phyloP scores from a whole-genome alignment of 139 green algal species.

The Chlorella sp. region DNA sequence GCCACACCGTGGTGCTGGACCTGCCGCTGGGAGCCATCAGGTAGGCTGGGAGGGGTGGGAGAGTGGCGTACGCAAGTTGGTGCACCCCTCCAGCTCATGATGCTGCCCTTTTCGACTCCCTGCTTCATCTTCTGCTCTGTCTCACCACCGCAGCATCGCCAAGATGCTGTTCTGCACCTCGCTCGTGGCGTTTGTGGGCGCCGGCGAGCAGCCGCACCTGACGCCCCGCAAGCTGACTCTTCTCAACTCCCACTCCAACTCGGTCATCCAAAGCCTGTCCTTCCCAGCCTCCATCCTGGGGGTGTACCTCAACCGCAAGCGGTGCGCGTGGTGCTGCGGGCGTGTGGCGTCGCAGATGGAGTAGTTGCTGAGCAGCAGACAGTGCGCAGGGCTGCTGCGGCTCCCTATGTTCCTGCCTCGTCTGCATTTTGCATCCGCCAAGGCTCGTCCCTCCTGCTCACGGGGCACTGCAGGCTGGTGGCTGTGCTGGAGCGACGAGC shows the following conservation, averaged over 20 bases:
- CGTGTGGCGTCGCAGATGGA: background rate
- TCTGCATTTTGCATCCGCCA: no score
- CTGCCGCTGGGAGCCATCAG: conserved; percentile 68
- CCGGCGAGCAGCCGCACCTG: conserved; percentile 78
- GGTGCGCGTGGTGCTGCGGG: conserved; percentile 39
- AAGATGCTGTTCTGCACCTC: conserved; percentile 89
- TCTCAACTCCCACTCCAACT: conserved; percentile 72
- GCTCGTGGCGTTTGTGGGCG: conserved; percentile 81
- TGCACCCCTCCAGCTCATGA: no score
- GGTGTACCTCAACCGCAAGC: conserved; percentile 75
- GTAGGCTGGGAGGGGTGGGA: conserved; percentile 40
- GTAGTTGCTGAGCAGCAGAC: background rate
- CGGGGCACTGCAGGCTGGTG: conserved; percentile 60
- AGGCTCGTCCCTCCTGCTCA: background rate
- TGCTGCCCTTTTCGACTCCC: no score
- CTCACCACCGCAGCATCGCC: conserved; percentile 59
- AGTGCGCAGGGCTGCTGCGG: no score
- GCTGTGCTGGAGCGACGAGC: conserved; percentile 62
- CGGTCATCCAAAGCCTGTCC: conserved; percentile 66
- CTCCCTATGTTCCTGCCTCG: no score
- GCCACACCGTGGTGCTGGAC: conserved; percentile 54
- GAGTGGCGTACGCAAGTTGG: no score
- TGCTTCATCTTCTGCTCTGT: background rate
- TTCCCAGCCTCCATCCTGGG: conserved; percentile 72
- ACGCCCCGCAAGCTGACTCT: conserved; percentile 78